Evolutionary conservation across 139 green algal species (phyloP), one percentile per base, ranked within the genome.

Genomic region (Micractinium sp.): DNA sequence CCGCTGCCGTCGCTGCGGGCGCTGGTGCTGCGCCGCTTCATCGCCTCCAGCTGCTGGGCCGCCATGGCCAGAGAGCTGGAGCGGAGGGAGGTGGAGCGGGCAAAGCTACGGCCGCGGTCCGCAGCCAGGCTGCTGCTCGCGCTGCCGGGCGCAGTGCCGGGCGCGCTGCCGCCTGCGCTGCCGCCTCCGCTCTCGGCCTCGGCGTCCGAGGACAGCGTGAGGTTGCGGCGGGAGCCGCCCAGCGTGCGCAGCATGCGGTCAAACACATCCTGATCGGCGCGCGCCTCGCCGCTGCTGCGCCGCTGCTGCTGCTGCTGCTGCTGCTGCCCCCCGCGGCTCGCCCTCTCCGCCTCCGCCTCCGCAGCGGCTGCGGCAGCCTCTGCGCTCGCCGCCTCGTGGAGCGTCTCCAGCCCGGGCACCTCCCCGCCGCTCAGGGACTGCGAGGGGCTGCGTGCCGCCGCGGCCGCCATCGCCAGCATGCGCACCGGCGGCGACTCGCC

Each of bases 221-320:
- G 29, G 71, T 77, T n/a, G 13, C 71, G 35, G 20, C 76, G 76
- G 35, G 36, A 60, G 76, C 76, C 38, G 82, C 82, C 76, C 33
- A 86, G 82, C 61, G 82, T 86, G 33, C 66, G 22, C 35, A 86
- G 38, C 82, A 86, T 35, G 9, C 38, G 38, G n/a, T 69, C n/a
- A 60, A 63, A 87, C 63, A 77, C 81, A 22, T 25, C 82, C 7
- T 19, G 61, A 25, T 87, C 82, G 0, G 61, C 82, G 4, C 33
- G 39, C 33, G 61, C 56, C 29, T 47, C 56, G 7, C 53, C 81
- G 4, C 81, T 41, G 33, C 81, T 35, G 56, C 22, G 22, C 33
- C 56, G 56, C 56, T 23, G 81, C 73, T n/a, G 73, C 73, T 19
- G n/a, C 47, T 56, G 47, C 47, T 56, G 47, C 47, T 56, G 47